phyloP scores from a whole-genome alignment of 805 yeast genomes.

The Wickerhamia fluorescens region DNA sequence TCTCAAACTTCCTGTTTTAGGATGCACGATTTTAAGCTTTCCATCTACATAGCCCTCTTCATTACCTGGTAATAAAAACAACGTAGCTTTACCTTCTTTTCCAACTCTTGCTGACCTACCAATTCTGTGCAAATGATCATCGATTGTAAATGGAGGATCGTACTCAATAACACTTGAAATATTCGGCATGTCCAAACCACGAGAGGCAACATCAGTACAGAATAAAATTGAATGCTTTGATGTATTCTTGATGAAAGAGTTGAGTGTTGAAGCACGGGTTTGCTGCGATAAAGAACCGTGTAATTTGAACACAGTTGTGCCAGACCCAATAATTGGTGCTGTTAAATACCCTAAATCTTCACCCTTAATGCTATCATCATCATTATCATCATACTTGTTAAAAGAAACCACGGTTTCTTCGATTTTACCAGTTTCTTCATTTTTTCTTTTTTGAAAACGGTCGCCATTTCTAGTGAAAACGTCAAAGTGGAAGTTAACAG shows the following conservation, averaged over 20 bases:
- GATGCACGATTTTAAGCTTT: conserved; percentile 32
- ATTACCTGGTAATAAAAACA: conserved; percentile 80
- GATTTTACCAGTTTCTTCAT: conserved; percentile 16
- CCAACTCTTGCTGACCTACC: conserved; percentile 99
- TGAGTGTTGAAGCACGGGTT: conserved; percentile 69
- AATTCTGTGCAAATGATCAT: conserved; percentile 92
- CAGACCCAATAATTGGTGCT: conserved; percentile 44
- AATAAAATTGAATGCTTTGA: conserved; percentile 58
- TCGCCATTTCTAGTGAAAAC: conserved; percentile 60
- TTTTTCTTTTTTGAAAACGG: conserved; percentile 24
- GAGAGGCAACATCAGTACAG: conserved; percentile 96
- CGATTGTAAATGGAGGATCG: conserved; percentile 92
- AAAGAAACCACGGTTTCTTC: conserved; percentile 11
- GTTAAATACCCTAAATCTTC: conserved; percentile 38
- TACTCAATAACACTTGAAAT: conserved; percentile 83
- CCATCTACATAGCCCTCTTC: conserved; percentile 79
- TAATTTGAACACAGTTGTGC: conserved; percentile 50
- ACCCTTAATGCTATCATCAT: conserved; percentile 15
- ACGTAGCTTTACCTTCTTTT: conserved; percentile 63
- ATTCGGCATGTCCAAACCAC: conserved; percentile 90
- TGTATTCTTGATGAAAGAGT: conserved; percentile 47
- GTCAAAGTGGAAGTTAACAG: conserved; percentile 89
- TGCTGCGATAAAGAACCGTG: conserved; percentile 92
- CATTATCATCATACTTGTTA: conserved; percentile 9
- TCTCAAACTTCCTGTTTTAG: conserved; percentile 27